A percentile compares a stretch with the other conserved stretches of the same genome.
These are phyloP conservation scores for Chamaenerion angustifolium DNA, from an alignment of 345 rosid genomes.

Conservation along the genomic window DNA sequence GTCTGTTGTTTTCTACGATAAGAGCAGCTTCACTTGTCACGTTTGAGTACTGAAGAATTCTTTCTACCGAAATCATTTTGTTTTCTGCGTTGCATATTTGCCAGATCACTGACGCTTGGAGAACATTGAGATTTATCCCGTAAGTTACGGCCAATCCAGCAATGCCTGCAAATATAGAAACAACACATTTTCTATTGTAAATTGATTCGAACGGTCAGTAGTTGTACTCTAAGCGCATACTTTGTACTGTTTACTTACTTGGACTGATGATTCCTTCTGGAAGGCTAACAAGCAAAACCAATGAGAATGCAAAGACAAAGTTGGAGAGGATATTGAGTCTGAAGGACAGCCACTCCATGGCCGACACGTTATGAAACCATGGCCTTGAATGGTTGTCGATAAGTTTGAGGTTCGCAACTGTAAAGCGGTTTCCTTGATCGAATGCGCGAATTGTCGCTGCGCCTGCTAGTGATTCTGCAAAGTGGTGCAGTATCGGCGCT, in stretches of 20 bases:
- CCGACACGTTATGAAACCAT: conserved; percentile 75
- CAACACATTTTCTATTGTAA: background rate
- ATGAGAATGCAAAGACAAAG: conserved; percentile 78
- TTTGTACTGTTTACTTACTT: conserved; percentile 37
- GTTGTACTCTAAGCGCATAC: too few relatives aligned
- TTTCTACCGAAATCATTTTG: conserved; percentile 85
- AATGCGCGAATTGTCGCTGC: conserved; percentile 84
- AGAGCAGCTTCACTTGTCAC: conserved; percentile 65
- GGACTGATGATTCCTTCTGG: conserved; percentile 93
- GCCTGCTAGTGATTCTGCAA: conserved; percentile 83
- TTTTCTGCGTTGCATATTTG: conserved; percentile 83
- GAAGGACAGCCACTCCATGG: conserved; percentile 97
- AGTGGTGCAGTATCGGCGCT: conserved; percentile 93
- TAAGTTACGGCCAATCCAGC: conserved; percentile 93
- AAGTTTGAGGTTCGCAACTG: conserved; percentile 44
- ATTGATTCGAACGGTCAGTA: too few relatives aligned
- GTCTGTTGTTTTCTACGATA: conserved; percentile 42
- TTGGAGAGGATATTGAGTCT: conserved; percentile 74
- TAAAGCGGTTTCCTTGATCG: conserved; percentile 59
- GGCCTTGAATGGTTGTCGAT: conserved; percentile 76
- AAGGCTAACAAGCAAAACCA: conserved; percentile 70
- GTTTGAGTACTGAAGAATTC: conserved; percentile 76
- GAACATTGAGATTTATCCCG: conserved; percentile 72
- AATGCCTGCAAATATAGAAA: conserved; percentile 40
- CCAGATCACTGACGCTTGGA: conserved; percentile 84